Conservation (phyloP, 768 basidiomycete genomes). For the Mycena kentingensis region DNA sequence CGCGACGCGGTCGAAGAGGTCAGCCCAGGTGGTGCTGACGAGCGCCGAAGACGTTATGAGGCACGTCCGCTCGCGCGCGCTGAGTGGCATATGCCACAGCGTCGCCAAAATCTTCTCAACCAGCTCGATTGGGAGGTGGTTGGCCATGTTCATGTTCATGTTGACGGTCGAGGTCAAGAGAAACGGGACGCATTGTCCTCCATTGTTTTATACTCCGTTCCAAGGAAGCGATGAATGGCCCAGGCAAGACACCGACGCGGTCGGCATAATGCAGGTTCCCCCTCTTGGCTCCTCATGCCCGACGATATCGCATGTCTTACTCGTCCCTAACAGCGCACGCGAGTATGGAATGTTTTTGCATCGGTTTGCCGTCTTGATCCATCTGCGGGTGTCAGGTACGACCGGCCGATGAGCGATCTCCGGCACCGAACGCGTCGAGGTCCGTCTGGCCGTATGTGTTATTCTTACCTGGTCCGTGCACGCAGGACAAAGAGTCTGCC, state of each 20-base stretch:
- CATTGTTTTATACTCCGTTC: no score
- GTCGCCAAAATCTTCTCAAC: background rate
- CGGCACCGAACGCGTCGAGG: no score
- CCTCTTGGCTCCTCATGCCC: background rate
- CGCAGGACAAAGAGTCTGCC: no score
- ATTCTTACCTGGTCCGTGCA: no score
- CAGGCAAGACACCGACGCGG: conserved; percentile 2
- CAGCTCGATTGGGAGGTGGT: background rate
- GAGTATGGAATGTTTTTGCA: no score
- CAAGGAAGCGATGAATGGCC: background rate
- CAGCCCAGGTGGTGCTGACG: background rate
- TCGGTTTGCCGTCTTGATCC: no score
- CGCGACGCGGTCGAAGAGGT: background rate
- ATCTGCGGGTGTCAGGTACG: no score
- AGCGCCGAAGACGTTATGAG: background rate
- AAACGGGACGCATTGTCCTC: background rate
- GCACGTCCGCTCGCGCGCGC: background rate
- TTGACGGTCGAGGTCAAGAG: background rate
- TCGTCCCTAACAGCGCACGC: no score
- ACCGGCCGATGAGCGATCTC: no score
- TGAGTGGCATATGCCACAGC: conserved; percentile 2
- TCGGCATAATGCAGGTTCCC: background rate
- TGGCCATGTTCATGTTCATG: background rate
- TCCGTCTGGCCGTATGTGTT: no score
- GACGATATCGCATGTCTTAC: conserved; percentile 1